Evolutionary conservation across 2,329 filamentous ascomycete genomes (phyloP), one percentile per base, ranked within the genome.

Genomic region (Dothideomycetidae sp.): DNA sequence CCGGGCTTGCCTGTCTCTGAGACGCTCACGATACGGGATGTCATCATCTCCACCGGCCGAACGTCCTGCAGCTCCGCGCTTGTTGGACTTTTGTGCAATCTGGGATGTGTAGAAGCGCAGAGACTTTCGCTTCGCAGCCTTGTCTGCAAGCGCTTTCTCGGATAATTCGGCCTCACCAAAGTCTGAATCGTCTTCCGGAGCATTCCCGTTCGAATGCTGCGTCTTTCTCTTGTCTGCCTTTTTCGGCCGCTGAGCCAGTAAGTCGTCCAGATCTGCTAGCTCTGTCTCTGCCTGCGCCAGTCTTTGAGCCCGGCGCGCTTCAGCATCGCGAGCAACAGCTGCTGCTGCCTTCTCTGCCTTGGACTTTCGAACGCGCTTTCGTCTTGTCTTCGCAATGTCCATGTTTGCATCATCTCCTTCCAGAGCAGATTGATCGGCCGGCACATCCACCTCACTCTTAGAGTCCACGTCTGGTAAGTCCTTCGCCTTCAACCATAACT

Each of bases 101-200:
- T 98, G 90, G 3, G 86, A 93, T 2, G 92, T 96, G 70, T 98
- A 98, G 68, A 98, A 98, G 44, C 85, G 81, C 41, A 98, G 71
- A 46, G 75, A 84, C 67, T 92, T 93, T 68, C 90, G 93, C 58
- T 81, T 81, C 42, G 75, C 73, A 0, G 78, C 81, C 61, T 98
- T 98, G 51, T 93, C 83, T 29, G 81, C 81, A 1, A 83, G 79
- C 43, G 88, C 76, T 43, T 76, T 71, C 9, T 77, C 75, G 37
- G 85, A 83, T 41, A 96, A 71, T 3, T 67, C 63, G 11, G 82
- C 78, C 51, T 98, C 90, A 49, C 88, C 90, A 54, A 98, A 88
- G 63, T 98, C 90, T 2, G 85, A 93, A 50, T 82, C 72, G 43
- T 79, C 73, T 36, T 71, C 71, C 47, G 45, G 18, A n/a, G 5